Percentiles rank a stretch among this genome's conserved stretches.
phyloP scores from a whole-genome alignment of 257 asterid genomes.

The Nicotiana obtusifolia region DNA sequence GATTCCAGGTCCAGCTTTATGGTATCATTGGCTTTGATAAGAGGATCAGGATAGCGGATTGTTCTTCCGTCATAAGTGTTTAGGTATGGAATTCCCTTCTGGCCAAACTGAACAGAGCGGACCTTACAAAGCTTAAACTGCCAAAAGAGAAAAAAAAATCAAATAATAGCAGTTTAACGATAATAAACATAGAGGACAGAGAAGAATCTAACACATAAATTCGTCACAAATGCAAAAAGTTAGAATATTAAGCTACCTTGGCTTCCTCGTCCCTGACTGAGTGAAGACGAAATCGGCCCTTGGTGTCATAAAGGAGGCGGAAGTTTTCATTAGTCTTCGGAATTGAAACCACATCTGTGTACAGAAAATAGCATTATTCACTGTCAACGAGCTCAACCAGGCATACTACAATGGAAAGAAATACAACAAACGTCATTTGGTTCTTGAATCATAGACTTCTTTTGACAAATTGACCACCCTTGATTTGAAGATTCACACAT shows the following conservation, averaged over 20 bases:
- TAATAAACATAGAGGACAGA: neutral
- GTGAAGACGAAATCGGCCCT: constrained; percentile 13
- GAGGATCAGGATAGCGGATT: constrained; percentile 15
- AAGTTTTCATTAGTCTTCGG: constrained; percentile 49
- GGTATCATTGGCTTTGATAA: constrained; percentile 14
- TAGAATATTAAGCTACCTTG: constrained; percentile 19
- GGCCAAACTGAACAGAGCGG: constrained; percentile 14
- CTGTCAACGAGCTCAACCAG: neutral
- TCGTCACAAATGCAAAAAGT: neutral
- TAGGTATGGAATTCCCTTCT: constrained; percentile 12
- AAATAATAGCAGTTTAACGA: neutral
- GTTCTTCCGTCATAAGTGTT: constrained; percentile 17
- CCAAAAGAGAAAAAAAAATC: neutral
- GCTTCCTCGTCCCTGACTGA: constrained; percentile 43
- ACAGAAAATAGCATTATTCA: neutral
- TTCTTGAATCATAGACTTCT: neutral
- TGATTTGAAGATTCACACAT: neutral
- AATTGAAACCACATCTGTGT: constrained; percentile 40
- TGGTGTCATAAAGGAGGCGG: constrained; percentile 29
- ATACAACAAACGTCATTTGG: no score
- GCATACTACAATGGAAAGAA: neutral
- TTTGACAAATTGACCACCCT: neutral
- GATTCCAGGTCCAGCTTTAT: constrained; percentile 10
- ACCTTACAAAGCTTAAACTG: constrained; percentile 20
- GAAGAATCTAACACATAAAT: neutral